Evolutionary conservation across 495 filamentous ascomycete genomes (phyloP), one percentile per base, ranked within the genome.

Genomic region (Cairneyella variabilis): DNA sequence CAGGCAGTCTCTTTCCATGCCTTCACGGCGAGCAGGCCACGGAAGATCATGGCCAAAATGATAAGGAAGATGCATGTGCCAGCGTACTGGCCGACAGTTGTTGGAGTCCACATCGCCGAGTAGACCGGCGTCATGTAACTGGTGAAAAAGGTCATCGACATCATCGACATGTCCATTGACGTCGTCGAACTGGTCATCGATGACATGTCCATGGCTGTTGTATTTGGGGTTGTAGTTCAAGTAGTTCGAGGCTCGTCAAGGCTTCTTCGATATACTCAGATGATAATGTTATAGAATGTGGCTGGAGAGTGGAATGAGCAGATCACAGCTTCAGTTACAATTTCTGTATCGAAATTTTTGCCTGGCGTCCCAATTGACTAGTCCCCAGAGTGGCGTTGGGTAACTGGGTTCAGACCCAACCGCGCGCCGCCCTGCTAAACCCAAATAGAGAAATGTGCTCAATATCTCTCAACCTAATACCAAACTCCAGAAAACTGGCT

Each of bases 1-100:
- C 77, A 81, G 37, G 69, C 64, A 42, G 60, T 59, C 67, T 79
- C 76, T 59, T 74, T 71, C 65, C 69, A 62, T 37, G 69, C 60
- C 64, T 86, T 88, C 57, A 80, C 71, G 2, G 89, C 92, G 38
- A 88, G 69, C 10, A 92, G 70, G n/a, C 71, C 72, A 30, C 90
- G 85, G 64, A 82, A 83, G 49, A 86, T 59, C 53, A 84, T 72
- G 12, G 84, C 80, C 21, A 96, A 80, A n/a, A 84, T 51, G 67
- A 93, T 83, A 39, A 95, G 76, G 68, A 95, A 95, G 66, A 96
- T 85, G 69, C 91, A 95, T 27, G 89, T 92, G 32, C 78, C 89
- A 4, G 86, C 90, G 65, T 96, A 97, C 43, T 72, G 59, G 48
- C 85, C 86, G 0, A 76, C 73, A n/a, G 69, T 79, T 6, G 61